These are phyloP conservation scores for Globisporangium camurandrum DNA, from an alignment of 352 stramenopile species.

Conservation along the genomic window DNA sequence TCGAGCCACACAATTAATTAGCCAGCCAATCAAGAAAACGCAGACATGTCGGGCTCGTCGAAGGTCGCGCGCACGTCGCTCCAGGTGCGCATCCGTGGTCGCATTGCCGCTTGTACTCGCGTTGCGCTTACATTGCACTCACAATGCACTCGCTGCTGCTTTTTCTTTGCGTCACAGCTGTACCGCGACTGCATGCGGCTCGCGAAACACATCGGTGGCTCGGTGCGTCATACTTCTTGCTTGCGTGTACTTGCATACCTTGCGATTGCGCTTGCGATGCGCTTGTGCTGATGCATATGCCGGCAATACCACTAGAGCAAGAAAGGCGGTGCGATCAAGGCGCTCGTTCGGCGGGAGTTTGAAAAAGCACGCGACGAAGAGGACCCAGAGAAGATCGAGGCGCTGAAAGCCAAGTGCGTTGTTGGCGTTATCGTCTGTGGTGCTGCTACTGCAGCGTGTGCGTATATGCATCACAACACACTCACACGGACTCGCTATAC, in stretches of 20 bases:
- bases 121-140: neutral
- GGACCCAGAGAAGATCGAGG: constrained; percentile 77
- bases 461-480: neutral
- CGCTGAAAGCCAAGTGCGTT: constrained; percentile 76
- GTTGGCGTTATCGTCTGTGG: neutral
- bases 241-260: too few species aligned
- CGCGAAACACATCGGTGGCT: constrained; percentile 83
- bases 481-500: neutral
- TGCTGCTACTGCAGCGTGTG: too few species aligned
- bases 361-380: constrained; percentile 69
- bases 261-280: neutral
- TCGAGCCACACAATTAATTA: too few species aligned
- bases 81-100: constrained; percentile 36
- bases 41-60: constrained; percentile 44
- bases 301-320: constrained; percentile 43
- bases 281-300: neutral
- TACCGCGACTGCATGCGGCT: constrained; percentile 82
- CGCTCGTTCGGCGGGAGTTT: constrained; percentile 71
- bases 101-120: too few species aligned
- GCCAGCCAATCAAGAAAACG: constrained; percentile 11
- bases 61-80: constrained; percentile 71
- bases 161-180: constrained; percentile 34
- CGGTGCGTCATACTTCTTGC: constrained; percentile 23
- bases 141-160: neutral
- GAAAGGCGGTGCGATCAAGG: constrained; percentile 70